phyloP scores from a whole-genome alignment of 2,329 filamentous ascomycete species.

The Sporothrix dimorphospora region DNA sequence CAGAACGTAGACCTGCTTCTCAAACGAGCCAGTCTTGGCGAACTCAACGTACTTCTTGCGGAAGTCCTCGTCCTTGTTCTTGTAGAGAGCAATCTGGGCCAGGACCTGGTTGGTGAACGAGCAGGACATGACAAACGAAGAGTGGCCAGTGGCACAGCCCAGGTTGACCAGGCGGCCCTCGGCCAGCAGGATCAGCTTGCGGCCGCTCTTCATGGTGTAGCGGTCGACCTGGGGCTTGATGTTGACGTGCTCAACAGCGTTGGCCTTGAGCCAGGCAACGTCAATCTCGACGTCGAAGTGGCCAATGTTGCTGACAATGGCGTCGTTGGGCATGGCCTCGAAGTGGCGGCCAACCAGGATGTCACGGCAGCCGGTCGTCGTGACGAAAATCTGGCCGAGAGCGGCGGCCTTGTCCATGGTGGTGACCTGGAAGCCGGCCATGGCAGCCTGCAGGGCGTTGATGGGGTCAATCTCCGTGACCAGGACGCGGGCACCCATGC shows the following conservation, averaged over 20 bases:
- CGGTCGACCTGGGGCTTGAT: conserved; percentile 99
- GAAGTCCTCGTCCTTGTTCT: conserved; percentile 85
- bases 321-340: conserved; percentile 93
- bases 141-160: conserved; percentile 98
- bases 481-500: conserved; percentile 95
- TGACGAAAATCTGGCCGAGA: conserved; percentile 96
- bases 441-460: conserved; percentile 98
- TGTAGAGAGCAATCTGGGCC: conserved; percentile 97
- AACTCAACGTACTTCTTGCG: conserved; percentile 96
- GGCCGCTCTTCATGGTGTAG: conserved; percentile 89
- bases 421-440: conserved; percentile 94
- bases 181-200: conserved; percentile 96
- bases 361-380: conserved; percentile 98
- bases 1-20: conserved; percentile 90
- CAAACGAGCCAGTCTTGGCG: conserved; percentile 87
- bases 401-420: conserved; percentile 94
- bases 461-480: conserved; percentile 98
- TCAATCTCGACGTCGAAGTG: conserved; percentile 99
- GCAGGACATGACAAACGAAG: conserved; percentile 99
- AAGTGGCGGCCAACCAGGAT: conserved; percentile 93
- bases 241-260: conserved; percentile 90
- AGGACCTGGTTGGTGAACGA: conserved; percentile 99
- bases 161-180: conserved; percentile 99
- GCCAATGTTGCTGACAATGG: conserved; percentile 99
- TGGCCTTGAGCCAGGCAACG: conserved; percentile 98